Evolutionary conservation across 305 asterid species (phyloP), one percentile per base, ranked within the genome.

Genomic region (Fraxinus paxiana): DNA sequence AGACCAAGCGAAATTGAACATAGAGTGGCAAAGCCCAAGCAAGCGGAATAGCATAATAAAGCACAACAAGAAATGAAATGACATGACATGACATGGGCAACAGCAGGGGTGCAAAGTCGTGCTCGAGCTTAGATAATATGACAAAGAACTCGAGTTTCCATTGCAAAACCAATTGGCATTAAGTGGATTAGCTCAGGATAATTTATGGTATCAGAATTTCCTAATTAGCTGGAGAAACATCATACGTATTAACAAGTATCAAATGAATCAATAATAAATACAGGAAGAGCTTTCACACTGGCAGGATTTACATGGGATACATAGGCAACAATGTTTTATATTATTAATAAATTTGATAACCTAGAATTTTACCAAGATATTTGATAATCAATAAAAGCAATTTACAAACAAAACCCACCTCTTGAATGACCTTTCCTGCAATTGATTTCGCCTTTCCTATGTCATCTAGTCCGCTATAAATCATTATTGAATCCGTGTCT

Each of bases 401-500:
- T 77, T 77, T 22, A 35, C 46, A 74, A 63, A 70, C 85, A 76
- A 77, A 82, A 77, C 89, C 77, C 81, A 94, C 99, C 98, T 94
- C 97, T 83, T 87, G 92, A 86, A 94, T 94, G 88, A 96, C 98
- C 87, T 90, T 93, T 79, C 88, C 92, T 13, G 98, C 99, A 43
- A 94, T 91, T 74, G 77, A 79, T 88, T 90, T 94, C 80, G 97
- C 98, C 87, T 93, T 94, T 80, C 85, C 91, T 46, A 91, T 92
- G 84, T 96, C 98, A 92, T 94, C 98, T 79, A 93, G 94, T 70
- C 99, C 99, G 77, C 92, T 94, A 78, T 96, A 87, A 79, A 96
- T 94, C 99, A 96, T 96, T 76, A 96, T 96, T 71, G 99, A 96
- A 90, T 96, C 98, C 5, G 99, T 96, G 84, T 96, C 99, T 78